Evolutionary conservation across 306 rosid species (phyloP), one percentile per base, ranked within the genome.

Genomic region (Cicer bijugum): DNA sequence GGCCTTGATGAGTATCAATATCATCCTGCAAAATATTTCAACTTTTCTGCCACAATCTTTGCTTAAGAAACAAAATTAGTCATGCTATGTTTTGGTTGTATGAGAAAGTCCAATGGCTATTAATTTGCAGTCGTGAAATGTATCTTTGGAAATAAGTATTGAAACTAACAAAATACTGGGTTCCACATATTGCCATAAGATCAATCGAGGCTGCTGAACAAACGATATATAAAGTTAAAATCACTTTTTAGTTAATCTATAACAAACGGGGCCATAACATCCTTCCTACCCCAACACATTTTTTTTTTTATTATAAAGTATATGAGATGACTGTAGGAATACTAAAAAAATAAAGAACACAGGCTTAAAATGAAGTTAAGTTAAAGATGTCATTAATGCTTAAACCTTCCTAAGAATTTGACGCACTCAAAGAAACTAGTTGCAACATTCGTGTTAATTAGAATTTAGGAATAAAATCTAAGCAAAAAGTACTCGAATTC

Each of bases 381-480:
- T 42, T 35, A 43, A 60, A 45, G 50, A 40, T 79, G 11, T 23
- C 67, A 20, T 78, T 42, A 3, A 28, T 2, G 33, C 3, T 28
- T 28, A 69, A 78, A 48, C 53, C 53, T 69, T 28, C 67, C 72
- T 50, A 61, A 50, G 61, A 28, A 69, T 47, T 56, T 56, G 58
- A 58, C 58, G 67, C 81, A 65, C 12, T 61, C 75, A 79, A 45
- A 42, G 16, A 79, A 40, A 45, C 37, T 50, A 64, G 62, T 37
- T 15, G 45, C 56, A 76, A 62, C 6, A 45, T 16, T 57, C 43
- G 40, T 75, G 33, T 40, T 38, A 69, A 55, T 55, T 12, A 59
- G 53, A 62, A 64, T 17, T 16, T 64, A 42, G 51, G 48, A 74
- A 62, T 20, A 52, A 5, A 70, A 70, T 42, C 38, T 20, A 75